Evolutionary conservation across 2,329 filamentous ascomycete species (phyloP), one percentile per base, ranked within the genome.

Genomic region (Arthrobotrys megalospora): DNA sequence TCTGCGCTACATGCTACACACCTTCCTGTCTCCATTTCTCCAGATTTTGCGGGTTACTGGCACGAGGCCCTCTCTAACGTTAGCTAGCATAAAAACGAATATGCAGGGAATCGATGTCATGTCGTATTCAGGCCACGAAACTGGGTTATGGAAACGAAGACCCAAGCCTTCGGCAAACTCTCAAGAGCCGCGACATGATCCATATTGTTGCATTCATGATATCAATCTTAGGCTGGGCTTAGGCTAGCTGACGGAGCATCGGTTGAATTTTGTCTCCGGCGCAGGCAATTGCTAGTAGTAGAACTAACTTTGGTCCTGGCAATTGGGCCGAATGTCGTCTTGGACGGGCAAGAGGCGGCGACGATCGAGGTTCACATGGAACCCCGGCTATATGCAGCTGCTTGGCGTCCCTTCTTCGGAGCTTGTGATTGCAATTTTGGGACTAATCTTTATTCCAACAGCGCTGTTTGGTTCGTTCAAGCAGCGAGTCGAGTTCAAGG

Each of bases 381-480:
- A 45, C 69, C 69, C 69, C 69, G 69, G 69, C 69, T 66, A 58
- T 66, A 58, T 65, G 53, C 48, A 53, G 38, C 38, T 36, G 16
- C 38, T 53, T 73, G 28, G 55, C 11, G 36, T 24, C 34, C 52
- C 48, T 21, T 60, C 36, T 36, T 60, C 16, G 19, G 36, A 50
- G 69, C 69, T 73, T 73, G 69, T 73, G 69, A 73, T 66, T 73
- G 38, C 69, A 73, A 72, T 50, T 70, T 73, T 45, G 45, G 19
- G 34, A 50, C 41, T 53, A 71, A 55, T 53, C 34, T 12, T n/a
- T 41, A 63, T 24, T 43, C 21, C 10, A 36, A 41, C 66, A 41
- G 19, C 36, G 41, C 41, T 52, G 53, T 52, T 62, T 53, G 48
- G 48, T 21, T 12, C 41, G 14, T n/a, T 24, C 55, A 19, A 43